phyloP scores from a whole-genome alignment of 306 rosid species.

The Begonia masoniana region DNA sequence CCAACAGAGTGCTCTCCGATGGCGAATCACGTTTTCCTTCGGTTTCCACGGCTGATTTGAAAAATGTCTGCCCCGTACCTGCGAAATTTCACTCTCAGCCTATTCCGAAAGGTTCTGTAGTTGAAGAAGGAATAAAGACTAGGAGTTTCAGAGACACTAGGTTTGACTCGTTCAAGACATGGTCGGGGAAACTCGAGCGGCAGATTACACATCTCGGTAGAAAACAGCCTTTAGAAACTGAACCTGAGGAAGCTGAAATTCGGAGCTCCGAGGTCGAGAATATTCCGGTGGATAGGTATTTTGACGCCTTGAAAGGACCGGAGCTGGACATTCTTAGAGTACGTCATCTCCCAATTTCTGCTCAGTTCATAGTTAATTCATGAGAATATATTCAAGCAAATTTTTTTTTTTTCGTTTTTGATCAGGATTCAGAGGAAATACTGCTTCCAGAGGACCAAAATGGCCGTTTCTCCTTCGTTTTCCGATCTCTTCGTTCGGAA shows the following conservation, averaged over 20 bases:
- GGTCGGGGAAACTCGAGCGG: constrained; percentile 63
- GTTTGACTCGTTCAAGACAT: constrained; percentile 73
- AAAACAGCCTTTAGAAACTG: constrained; percentile 17
- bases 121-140: constrained; percentile 7
- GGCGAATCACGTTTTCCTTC: background rate
- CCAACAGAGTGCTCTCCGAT: constrained; percentile 20
- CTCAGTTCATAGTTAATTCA: too few relatives aligned
- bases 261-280: constrained; percentile 20
- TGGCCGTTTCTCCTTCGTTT: constrained; percentile 86
- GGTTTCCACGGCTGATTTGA: constrained; percentile 1
- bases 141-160: constrained; percentile 34
- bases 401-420: background rate
- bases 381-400: background rate
- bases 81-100: constrained; percentile 66
- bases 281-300: constrained; percentile 57
- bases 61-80: background rate
- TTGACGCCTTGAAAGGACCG: constrained; percentile 49
- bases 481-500: constrained; percentile 66
- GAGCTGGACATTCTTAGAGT: constrained; percentile 72
- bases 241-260: constrained; percentile 11
- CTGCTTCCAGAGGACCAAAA: constrained; percentile 55
- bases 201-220: constrained; percentile 53
- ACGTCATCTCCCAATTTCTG: constrained; percentile 1
- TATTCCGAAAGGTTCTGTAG: constrained; percentile 20
- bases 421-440: constrained; percentile 74